Percentiles rank a stretch among this genome's conserved stretches.
phyloP scores from a whole-genome alignment of 345 rosid genomes.

The Aquilaria yunnanensis region DNA sequence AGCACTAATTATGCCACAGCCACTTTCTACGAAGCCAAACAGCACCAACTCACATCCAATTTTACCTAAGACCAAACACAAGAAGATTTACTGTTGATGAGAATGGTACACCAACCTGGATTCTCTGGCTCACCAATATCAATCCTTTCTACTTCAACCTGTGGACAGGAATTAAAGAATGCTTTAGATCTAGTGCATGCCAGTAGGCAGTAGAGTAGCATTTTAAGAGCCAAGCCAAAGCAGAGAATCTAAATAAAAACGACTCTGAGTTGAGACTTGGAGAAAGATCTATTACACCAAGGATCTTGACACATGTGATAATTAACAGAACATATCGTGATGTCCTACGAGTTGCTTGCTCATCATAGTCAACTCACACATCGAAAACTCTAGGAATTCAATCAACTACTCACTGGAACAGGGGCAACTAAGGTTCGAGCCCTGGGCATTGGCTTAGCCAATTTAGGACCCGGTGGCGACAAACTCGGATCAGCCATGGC shows the following conservation, averaged over 20 bases:
- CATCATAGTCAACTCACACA: background rate
- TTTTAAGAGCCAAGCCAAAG: background rate
- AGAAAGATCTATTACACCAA: background rate
- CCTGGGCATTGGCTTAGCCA: slow-evolving; percentile 32
- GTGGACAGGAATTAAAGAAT: slow-evolving; percentile 3
- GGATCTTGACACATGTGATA: background rate
- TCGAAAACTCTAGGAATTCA: background rate
- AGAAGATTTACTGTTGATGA: background rate
- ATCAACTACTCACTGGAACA: slow-evolving; percentile 38
- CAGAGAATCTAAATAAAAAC: background rate
- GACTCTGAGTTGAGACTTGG: background rate
- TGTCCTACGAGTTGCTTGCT: background rate
- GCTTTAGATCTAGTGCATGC: background rate
- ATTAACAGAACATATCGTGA: background rate
- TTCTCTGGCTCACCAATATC: slow-evolving; percentile 54
- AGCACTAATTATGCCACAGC: too few species aligned
- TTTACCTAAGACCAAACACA: too few species aligned
- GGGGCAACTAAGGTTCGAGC: slow-evolving; percentile 37
- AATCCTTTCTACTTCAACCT: slow-evolving; percentile 84
- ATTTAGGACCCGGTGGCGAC: slow-evolving; percentile 45
- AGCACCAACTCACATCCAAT: too few species aligned
- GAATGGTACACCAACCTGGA: slow-evolving; percentile 32
- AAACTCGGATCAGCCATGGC: slow-evolving; percentile 40
- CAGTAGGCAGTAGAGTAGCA: too few species aligned
- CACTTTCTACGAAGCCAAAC: too few species aligned